Percentiles rank a stretch among this genome's conserved stretches.
Conservation (phyloP, 139 green algal genomes). For the Closterium sp. region DNA sequence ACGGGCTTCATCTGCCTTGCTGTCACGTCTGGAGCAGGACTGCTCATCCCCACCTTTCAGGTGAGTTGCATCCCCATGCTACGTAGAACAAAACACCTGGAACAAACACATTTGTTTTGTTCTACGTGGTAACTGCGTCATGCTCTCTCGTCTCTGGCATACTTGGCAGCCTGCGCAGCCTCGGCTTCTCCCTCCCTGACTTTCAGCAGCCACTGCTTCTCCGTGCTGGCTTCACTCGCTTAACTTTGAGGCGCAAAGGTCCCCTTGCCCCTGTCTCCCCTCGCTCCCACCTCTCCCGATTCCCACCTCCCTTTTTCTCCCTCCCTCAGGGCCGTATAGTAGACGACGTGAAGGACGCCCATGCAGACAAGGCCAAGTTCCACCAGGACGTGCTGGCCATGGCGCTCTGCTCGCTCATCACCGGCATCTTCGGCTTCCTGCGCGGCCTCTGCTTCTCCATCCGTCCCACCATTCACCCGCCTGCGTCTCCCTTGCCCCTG, state of each 20-base stretch:
- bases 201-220: too few relatives aligned
- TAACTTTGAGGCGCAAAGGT: too few relatives aligned
- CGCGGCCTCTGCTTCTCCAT: slow-evolving; percentile 40
- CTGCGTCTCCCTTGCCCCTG: neutral
- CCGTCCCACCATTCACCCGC: neutral
- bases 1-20: slow-evolving; percentile 35
- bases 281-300: neutral
- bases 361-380: slow-evolving; percentile 12
- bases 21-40: slow-evolving; percentile 7
- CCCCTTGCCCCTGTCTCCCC: too few relatives aligned
- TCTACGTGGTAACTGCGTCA: too few relatives aligned
- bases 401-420: neutral
- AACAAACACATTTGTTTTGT: too few relatives aligned
- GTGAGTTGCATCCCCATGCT: neutral
- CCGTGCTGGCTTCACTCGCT: too few relatives aligned
- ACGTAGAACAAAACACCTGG: too few relatives aligned
- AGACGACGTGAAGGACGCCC: slow-evolving; percentile 32
- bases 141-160: too few relatives aligned
- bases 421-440: slow-evolving; percentile 45
- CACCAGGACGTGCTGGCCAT: slow-evolving; percentile 28
- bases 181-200: slow-evolving; percentile 39
- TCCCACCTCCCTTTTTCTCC: neutral
- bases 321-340: slow-evolving; percentile 10
- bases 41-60: slow-evolving; percentile 49
- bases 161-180: slow-evolving; percentile 43